phyloP scores from a whole-genome alignment of 805 yeast species.

The Ogataea ganodermae region DNA sequence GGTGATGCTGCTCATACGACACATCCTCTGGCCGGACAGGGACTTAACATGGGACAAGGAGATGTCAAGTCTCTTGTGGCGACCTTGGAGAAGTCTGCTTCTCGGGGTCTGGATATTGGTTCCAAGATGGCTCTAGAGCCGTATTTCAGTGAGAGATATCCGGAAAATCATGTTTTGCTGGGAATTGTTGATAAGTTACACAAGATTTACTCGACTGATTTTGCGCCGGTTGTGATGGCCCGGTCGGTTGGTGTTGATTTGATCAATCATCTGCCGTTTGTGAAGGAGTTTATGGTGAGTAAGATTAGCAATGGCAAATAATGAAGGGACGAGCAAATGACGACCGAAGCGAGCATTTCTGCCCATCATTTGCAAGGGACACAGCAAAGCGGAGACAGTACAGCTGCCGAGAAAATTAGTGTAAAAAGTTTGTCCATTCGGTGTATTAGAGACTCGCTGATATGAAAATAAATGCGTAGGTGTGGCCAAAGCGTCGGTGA shows the following conservation, averaged over 20 bases:
- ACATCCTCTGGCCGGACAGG: slow-evolving; percentile 98
- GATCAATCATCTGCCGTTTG: slow-evolving; percentile 60
- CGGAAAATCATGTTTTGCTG: slow-evolving; percentile 73
- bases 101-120: slow-evolving; percentile 88
- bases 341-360: background rate
- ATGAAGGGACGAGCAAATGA: background rate
- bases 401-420: too few species aligned
- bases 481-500: too few species aligned
- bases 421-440: too few species aligned
- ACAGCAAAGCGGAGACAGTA: too few species aligned
- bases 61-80: slow-evolving; percentile 75
- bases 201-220: slow-evolving; percentile 77
- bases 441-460: too few species aligned
- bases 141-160: slow-evolving; percentile 81
- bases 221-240: slow-evolving; percentile 69
- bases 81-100: slow-evolving; percentile 69
- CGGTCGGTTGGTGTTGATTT: slow-evolving; percentile 76
- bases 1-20: slow-evolving; percentile 99
- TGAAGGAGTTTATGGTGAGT: slow-evolving; percentile 70
- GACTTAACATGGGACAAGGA: slow-evolving; percentile 95
- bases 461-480: too few species aligned
- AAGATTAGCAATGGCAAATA: slow-evolving; percentile 36
- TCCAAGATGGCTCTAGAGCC: slow-evolving; percentile 78
- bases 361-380: slow-evolving; percentile 2
- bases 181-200: slow-evolving; percentile 93